A percentile compares a stretch with the other conserved stretches of the same genome.
Evolutionary conservation across 1,284 basidiomycete species (phyloP).

Genomic region (Sanghuangporus sanghuang): DNA sequence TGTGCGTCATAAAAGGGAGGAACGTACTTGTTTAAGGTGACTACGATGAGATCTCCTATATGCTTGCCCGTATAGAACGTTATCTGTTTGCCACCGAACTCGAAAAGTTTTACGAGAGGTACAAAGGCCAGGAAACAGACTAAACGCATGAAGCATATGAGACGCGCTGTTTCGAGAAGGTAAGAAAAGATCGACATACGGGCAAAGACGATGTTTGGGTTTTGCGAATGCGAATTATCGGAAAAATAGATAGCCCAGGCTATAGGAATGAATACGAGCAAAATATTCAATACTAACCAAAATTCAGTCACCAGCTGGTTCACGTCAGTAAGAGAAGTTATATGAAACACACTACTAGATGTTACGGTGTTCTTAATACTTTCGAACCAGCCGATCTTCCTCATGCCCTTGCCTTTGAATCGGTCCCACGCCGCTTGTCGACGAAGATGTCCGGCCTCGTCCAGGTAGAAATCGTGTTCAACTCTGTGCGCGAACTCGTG

Average conservation of each 20-base stretch:
- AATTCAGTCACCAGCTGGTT: not conserved
- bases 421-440: conserved; percentile 37
- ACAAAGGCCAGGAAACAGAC: conserved; percentile 21
- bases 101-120: conserved; percentile 24
- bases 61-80: conserved; percentile 20
- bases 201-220: conserved; percentile 29
- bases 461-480: conserved; percentile 5
- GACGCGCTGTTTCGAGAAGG: conserved; percentile 34
- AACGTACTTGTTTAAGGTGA: conserved; percentile 29
- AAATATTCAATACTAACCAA: conserved; percentile 48
- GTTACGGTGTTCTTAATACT: conserved; percentile 42
- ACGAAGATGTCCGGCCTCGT: not conserved
- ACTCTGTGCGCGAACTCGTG: conserved; percentile 3
- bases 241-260: conserved; percentile 57
- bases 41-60: conserved; percentile 23
- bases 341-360: conserved; percentile 47
- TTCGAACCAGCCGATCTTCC: conserved; percentile 37
- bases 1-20: not conserved
- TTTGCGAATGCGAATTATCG: conserved; percentile 12
- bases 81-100: conserved; percentile 25
- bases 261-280: conserved; percentile 55
- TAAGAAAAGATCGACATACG: conserved; percentile 27
- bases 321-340: not conserved
- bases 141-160: conserved; percentile 37
- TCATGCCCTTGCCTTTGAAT: conserved; percentile 46